These are phyloP conservation scores for Coffea canephora DNA, from an alignment of 257 asterid species.

Conservation along the genomic window DNA sequence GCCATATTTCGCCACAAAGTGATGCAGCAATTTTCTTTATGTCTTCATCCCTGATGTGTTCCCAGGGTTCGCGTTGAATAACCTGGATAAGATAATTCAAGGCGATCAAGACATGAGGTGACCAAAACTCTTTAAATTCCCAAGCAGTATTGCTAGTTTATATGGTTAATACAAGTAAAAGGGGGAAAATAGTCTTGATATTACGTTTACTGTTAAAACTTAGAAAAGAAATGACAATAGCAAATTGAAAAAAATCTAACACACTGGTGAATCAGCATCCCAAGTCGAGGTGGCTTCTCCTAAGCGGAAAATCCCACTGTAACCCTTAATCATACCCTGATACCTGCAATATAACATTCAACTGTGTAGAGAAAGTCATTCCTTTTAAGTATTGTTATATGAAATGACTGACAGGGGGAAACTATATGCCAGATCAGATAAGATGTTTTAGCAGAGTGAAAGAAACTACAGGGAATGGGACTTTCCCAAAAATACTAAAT, in stretches of 20 bases:
- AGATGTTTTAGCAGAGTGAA: background rate
- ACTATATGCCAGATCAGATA: too few species aligned
- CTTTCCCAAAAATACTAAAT: background rate
- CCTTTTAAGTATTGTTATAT: background rate
- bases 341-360: constrained; percentile 49
- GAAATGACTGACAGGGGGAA: background rate
- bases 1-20: constrained; percentile 90
- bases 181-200: background rate
- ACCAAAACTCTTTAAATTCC: background rate
- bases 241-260: constrained; percentile 24
- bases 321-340: constrained; percentile 95
- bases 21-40: constrained; percentile 81
- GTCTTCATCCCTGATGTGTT: constrained; percentile 76
- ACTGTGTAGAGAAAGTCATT: constrained; percentile 10
- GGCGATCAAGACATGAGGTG: background rate
- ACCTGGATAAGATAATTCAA: constrained; percentile 42
- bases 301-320: constrained; percentile 89
- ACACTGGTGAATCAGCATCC: constrained; percentile 98
- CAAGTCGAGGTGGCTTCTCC: constrained; percentile 99
- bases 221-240: background rate
- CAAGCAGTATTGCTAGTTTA: background rate
- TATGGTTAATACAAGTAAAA: background rate
- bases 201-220: background rate
- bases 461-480: background rate
- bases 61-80: constrained; percentile 94